Percentiles rank a stretch among this genome's conserved stretches.
Evolutionary conservation across 257 asterid species (phyloP).

Genomic region (Nyctanthes arbortristis): DNA sequence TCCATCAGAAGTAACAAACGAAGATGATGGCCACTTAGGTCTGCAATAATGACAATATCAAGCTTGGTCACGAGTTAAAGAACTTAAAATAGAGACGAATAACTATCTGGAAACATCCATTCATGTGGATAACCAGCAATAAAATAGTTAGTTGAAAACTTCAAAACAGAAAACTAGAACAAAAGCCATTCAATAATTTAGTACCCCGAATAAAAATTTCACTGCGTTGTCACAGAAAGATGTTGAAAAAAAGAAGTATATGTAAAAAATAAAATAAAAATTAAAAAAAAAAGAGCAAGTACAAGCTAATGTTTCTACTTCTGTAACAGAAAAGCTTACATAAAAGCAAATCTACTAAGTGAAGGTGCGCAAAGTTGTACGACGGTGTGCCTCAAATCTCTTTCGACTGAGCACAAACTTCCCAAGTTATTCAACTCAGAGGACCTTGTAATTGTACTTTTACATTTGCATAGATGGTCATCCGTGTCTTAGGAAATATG

Average conservation of each 20-base stretch:
- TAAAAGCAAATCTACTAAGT: neutral
- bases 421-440: constrained; percentile 9
- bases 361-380: neutral
- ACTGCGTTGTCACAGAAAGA: too few species aligned
- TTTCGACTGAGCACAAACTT: neutral
- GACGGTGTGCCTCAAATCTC: neutral
- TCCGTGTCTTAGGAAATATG: neutral
- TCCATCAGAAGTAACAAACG: constrained; percentile 85
- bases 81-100: constrained; percentile 20
- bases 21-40: constrained; percentile 98
- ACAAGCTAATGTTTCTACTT: neutral
- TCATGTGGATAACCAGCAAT: constrained; percentile 17
- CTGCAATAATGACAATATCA: constrained; percentile 47
- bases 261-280: too few species aligned
- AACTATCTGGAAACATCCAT: constrained; percentile 12
- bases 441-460: neutral
- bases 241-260: too few species aligned
- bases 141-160: constrained; percentile 7
- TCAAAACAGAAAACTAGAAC: too few species aligned
- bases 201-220: too few species aligned
- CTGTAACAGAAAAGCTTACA: neutral
- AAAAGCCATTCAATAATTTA: too few species aligned
- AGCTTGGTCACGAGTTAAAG: constrained; percentile 18
- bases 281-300: too few species aligned
- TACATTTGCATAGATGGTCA: neutral